Conservation (phyloP, 2,329 filamentous ascomycete species). For the Paecilomyces dactylethromorphus region DNA sequence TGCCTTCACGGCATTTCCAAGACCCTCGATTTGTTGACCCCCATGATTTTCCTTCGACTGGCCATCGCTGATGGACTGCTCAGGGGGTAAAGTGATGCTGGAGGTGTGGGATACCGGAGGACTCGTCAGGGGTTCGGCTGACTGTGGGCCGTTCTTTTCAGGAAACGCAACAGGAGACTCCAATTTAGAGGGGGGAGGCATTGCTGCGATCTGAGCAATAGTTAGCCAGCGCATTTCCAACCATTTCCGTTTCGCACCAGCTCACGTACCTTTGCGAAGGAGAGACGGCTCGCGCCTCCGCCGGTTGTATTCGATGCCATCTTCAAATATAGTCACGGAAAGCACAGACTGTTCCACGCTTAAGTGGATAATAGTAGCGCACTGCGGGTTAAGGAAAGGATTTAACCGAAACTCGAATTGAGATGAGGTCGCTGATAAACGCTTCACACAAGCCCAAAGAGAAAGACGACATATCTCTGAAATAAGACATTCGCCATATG, state of each 20-base stretch:
- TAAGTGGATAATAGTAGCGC: conserved; percentile 5
- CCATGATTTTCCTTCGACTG: conserved; percentile 10
- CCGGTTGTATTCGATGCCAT: conserved; percentile 28
- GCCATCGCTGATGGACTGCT: conserved; percentile 11
- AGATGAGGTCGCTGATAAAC: conserved; percentile 32
- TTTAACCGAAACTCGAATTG: conserved; percentile 23
- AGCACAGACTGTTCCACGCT: conserved; percentile 7
- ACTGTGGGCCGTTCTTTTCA: conserved; percentile 18
- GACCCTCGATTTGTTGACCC: conserved; percentile 20
- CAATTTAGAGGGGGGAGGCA: conserved; percentile 27
- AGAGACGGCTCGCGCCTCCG: conserved; percentile 41
- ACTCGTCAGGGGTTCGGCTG: conserved; percentile 11
- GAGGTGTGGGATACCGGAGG: conserved; percentile 11
- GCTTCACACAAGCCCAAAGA: conserved; percentile 37
- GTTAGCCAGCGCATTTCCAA: conserved; percentile 10
- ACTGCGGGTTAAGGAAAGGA: conserved; percentile 16
- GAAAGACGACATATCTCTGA: conserved; percentile 39
- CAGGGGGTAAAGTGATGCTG: conserved; percentile 10
- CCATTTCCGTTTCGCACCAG: conserved; percentile 5
- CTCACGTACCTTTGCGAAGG: conserved; percentile 66
- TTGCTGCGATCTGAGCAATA: conserved; percentile 35
- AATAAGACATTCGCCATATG: conserved; percentile 36
- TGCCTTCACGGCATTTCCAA: conserved; percentile 26
- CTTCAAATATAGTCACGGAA: conserved; percentile 4
- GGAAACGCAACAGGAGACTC: conserved; percentile 17